Percentiles rank a stretch among this genome's conserved stretches.
Evolutionary conservation across 192 early-diverging fungal genomes (phyloP).

Genomic region (Podila horticola): DNA sequence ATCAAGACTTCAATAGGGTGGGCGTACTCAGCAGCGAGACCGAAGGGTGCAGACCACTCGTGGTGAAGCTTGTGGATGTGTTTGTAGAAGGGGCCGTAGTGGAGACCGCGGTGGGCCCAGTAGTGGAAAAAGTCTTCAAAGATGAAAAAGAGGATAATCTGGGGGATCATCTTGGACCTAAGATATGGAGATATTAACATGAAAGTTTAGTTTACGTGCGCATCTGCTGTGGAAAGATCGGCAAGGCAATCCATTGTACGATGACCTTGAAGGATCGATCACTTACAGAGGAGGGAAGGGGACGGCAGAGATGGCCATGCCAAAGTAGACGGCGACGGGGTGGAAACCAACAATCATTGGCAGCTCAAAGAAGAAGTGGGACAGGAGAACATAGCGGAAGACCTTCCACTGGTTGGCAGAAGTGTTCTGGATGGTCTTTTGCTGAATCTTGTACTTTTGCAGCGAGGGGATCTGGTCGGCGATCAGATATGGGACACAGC

Average conservation of each 20-base stretch:
- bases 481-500: conserved; percentile 86
- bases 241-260: no score
- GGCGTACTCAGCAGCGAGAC: conserved; percentile 90
- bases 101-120: conserved; percentile 88
- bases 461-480: conserved; percentile 89
- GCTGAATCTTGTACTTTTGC: conserved; percentile 93
- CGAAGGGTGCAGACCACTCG: conserved; percentile 90
- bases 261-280: not conserved
- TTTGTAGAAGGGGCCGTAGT: conserved; percentile 90
- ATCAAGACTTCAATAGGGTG: conserved; percentile 88
- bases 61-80: conserved; percentile 96
- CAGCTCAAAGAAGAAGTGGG: conserved; percentile 84
- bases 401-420: conserved; percentile 78
- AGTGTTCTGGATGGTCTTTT: conserved; percentile 73
- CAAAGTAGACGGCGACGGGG: conserved; percentile 82
- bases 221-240: no score
- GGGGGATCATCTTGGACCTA: conserved; percentile 67
- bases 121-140: conserved; percentile 94
- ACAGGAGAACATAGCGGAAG: conserved; percentile 72
- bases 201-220: not conserved
- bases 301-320: conserved; percentile 83
- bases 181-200: not conserved
- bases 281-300: conserved; percentile 84
- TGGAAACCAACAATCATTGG: conserved; percentile 92
- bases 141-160: conserved; percentile 81